Conservation (phyloP, 257 asterid genomes). For the Fraxinus quadrangulata region DNA sequence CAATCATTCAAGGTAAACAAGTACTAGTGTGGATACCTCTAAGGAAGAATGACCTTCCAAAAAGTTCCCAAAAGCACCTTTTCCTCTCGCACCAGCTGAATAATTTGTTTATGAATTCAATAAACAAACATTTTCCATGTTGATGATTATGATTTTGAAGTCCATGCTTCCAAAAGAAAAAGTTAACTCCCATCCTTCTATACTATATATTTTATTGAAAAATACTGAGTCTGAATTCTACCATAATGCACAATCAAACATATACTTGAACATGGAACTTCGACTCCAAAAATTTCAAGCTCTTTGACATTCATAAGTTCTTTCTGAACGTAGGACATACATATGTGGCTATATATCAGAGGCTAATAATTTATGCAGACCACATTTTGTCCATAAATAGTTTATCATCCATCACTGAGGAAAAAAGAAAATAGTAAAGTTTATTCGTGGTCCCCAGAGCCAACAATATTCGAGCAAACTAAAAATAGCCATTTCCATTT, state of each 20-base stretch:
- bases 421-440: not conserved
- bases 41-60: not conserved
- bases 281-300: slow-evolving; percentile 12
- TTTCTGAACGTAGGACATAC: not conserved
- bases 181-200: not conserved
- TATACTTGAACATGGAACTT: slow-evolving; percentile 9
- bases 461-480: slow-evolving; percentile 1
- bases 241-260: not conserved
- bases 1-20: not conserved
- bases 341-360: slow-evolving; percentile 7
- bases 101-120: not conserved
- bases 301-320: slow-evolving; percentile 5
- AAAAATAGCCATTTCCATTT: not conserved
- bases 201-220: slow-evolving; percentile 17
- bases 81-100: not conserved
- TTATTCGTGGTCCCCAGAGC: not conserved
- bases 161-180: not conserved
- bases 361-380: slow-evolving; percentile 7
- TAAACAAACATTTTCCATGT: not conserved
- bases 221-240: slow-evolving; percentile 20
- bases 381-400: slow-evolving; percentile 7
- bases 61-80: not conserved
- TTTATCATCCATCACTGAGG: slow-evolving; percentile 18
- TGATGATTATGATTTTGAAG: not conserved
- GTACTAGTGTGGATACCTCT: not conserved